Percentiles rank a stretch among this genome's conserved stretches.
Evolutionary conservation across 140 eudicot genomes (phyloP).

Genomic region (Cichorium intybus): DNA sequence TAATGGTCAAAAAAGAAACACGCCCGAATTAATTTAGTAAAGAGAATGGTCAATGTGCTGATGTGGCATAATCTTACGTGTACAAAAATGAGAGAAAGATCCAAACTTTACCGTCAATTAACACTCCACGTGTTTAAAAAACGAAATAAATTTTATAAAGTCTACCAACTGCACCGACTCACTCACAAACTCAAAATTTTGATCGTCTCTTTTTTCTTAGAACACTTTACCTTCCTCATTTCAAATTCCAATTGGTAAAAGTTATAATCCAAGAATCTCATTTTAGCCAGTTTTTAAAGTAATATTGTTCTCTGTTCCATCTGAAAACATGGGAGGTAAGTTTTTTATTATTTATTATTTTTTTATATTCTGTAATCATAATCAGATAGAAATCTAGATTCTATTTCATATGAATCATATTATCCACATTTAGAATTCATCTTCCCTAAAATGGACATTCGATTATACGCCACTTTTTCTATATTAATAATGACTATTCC

Average conservation of each 20-base stretch:
- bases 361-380: conserved; percentile 3
- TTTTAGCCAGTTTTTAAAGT: conserved; percentile 10
- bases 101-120: conserved; percentile 21
- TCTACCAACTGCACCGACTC: conserved; percentile 31
- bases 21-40: background rate
- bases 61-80: conserved; percentile 34
- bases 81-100: conserved; percentile 16
- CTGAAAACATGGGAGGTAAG: conserved; percentile 35
- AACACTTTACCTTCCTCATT: conserved; percentile 16
- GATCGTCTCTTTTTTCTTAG: conserved; percentile 16
- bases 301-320: conserved; percentile 2
- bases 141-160: conserved; percentile 15
- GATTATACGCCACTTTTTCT: background rate
- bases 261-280: conserved; percentile 14
- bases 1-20: background rate
- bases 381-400: conserved; percentile 16
- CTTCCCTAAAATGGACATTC: conserved; percentile 1
- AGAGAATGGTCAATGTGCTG: conserved; percentile 21
- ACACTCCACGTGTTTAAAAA: conserved; percentile 25
- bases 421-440: background rate
- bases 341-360: background rate
- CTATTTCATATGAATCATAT: conserved; percentile 12
- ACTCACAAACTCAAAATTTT: conserved; percentile 11
- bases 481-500: background rate
- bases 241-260: conserved; percentile 21